A percentile compares a stretch with the other conserved stretches of the same genome.
Conservation (phyloP, 768 basidiomycete species). For the Tylopilus plumbeoviolaceoides region DNA sequence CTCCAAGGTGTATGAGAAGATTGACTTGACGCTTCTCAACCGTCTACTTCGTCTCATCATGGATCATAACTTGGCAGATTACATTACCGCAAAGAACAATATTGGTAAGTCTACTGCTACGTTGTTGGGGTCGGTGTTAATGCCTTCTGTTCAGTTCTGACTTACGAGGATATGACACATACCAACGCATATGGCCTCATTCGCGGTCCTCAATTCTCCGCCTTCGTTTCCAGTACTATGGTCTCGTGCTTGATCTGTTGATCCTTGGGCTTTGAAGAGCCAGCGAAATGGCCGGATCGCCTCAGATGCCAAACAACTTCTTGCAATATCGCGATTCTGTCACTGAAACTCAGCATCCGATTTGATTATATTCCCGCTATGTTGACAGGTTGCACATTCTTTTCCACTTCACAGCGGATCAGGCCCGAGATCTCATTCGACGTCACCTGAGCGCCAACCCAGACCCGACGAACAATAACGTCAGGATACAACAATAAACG, state of each 20-base stretch:
- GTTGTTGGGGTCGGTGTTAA: not conserved
- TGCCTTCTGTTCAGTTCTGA: slow-evolving; percentile 46
- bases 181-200: slow-evolving; percentile 97
- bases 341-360: slow-evolving; percentile 96
- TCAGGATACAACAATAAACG: slow-evolving; percentile 99
- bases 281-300: slow-evolving; percentile 98
- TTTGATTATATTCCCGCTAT: slow-evolving; percentile 95
- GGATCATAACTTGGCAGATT: slow-evolving; percentile 98
- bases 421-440: slow-evolving; percentile 95
- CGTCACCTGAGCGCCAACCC: slow-evolving; percentile 96
- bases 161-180: slow-evolving; percentile 98
- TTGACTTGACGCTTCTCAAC: slow-evolving; percentile 93
- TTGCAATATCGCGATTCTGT: slow-evolving; percentile 92
- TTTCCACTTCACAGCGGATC: slow-evolving; percentile 97
- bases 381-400: slow-evolving; percentile 93
- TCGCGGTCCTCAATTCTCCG: slow-evolving; percentile 96
- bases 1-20: slow-evolving; percentile 98
- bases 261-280: slow-evolving; percentile 97
- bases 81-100: slow-evolving; percentile 99
- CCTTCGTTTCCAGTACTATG: slow-evolving; percentile 99
- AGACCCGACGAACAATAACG: slow-evolving; percentile 98
- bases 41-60: slow-evolving; percentile 93
- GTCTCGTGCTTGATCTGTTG: slow-evolving; percentile 90
- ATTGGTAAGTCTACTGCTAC: slow-evolving; percentile 43
- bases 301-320: slow-evolving; percentile 97